These are phyloP conservation scores for Diaporthe helianthi DNA, from an alignment of 2,329 filamentous ascomycete genomes.

Conservation along the genomic window DNA sequence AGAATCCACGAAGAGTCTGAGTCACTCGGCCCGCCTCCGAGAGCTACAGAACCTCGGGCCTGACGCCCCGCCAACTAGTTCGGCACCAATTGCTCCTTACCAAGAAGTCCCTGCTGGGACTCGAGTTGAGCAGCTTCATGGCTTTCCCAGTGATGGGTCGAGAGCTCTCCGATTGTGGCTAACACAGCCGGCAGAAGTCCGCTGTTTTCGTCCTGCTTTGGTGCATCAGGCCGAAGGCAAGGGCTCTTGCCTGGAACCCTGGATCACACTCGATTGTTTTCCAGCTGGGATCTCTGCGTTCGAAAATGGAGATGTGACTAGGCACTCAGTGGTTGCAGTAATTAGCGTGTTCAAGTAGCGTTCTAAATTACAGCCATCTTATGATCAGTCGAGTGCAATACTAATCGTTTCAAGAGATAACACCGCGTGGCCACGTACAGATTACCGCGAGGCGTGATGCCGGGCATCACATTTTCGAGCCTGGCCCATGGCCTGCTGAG, in stretches of 20 bases:
- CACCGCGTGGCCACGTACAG: constrained; percentile 4
- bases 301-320: constrained; percentile 6
- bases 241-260: background rate
- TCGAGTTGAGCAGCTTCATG: background rate
- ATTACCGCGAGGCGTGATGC: background rate
- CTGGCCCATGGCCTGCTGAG: background rate
- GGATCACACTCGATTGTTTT: background rate
- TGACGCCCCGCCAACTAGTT: background rate
- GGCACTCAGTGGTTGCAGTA: background rate
- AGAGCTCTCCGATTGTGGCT: background rate
- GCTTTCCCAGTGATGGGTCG: background rate
- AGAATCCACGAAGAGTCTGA: background rate
- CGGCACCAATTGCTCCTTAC: background rate
- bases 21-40: background rate
- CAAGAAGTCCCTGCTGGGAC: background rate
- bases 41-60: background rate
- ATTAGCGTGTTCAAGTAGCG: background rate
- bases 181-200: background rate
- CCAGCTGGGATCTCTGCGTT: background rate
- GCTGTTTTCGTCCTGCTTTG: background rate
- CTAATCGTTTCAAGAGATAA: constrained; percentile 20
- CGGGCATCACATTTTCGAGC: background rate
- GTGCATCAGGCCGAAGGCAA: background rate
- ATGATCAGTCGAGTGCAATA: constrained; percentile 6
- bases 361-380: background rate